phyloP scores from a whole-genome alignment of 805 yeast genomes.

The Suhomyces xylopsoci region DNA sequence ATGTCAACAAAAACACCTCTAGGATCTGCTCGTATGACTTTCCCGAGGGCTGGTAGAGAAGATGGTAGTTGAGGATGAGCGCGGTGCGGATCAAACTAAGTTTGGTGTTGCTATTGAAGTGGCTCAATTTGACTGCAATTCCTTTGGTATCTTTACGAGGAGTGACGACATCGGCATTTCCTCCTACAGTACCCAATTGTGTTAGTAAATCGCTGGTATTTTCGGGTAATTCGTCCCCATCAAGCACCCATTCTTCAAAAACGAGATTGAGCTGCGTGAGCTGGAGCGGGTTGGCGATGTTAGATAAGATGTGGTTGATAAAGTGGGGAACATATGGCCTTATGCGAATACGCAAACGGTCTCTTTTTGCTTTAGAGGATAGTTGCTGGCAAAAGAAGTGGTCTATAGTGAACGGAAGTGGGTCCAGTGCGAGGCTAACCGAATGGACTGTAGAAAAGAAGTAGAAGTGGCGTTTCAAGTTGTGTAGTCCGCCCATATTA shows the following conservation, averaged over 20 bases:
- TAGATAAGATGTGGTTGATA: constrained; percentile 6
- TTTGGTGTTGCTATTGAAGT: constrained; percentile 15
- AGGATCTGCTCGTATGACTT: constrained; percentile 2
- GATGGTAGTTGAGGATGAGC: constrained; percentile 15
- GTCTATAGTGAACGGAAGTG: constrained; percentile 3
- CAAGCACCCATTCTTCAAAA: background rate
- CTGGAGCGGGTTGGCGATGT: constrained; percentile 3
- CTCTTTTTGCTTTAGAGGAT: background rate
- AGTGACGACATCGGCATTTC: background rate
- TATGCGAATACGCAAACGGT: background rate
- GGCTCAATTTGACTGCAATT: constrained; percentile 19
- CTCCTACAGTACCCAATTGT: background rate
- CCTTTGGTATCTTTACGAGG: background rate
- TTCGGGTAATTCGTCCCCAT: background rate
- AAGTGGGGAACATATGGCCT: constrained; percentile 1
- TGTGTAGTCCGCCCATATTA: constrained; percentile 6
- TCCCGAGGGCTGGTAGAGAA: background rate
- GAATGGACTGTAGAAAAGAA: constrained; percentile 10
- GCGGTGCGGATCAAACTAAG: constrained; percentile 15
- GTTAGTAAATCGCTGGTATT: background rate
- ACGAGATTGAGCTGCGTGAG: constrained; percentile 3
- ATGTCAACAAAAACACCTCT: constrained; percentile 13
- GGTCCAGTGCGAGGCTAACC: background rate
- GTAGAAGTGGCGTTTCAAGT: constrained; percentile 23
- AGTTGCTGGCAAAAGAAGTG: constrained; percentile 2